A percentile compares a stretch with the other conserved stretches of the same genome.
Conservation (phyloP, 2,329 filamentous ascomycete genomes). For the Pseudogymnoascus sp. region DNA sequence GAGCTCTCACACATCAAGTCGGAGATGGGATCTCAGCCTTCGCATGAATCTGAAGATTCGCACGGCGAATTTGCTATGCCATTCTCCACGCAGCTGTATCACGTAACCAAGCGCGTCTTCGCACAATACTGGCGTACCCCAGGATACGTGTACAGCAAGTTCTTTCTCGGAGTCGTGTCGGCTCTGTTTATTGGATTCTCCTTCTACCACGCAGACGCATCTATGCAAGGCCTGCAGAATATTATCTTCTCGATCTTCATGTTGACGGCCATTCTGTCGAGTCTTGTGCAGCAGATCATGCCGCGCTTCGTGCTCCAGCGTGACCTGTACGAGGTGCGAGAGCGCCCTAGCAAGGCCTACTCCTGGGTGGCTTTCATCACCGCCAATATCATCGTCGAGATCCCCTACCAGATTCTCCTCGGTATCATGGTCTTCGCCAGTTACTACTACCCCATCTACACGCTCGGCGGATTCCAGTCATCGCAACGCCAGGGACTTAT, state of each 20-base stretch:
- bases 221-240: conserved; percentile 60
- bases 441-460: conserved; percentile 70
- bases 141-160: conserved; percentile 66
- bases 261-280: conserved; percentile 61
- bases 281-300: conserved; percentile 59
- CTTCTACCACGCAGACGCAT: conserved; percentile 53
- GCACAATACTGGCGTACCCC: conserved; percentile 74
- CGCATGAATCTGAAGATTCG: conserved; percentile 43
- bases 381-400: conserved; percentile 62
- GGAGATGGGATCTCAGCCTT: conserved; percentile 27
- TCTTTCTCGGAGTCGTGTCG: conserved; percentile 43
- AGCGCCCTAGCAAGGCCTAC: conserved; percentile 29
- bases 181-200: conserved; percentile 62
- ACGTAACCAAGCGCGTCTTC: conserved; percentile 62
- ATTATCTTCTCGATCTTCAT: conserved; percentile 67
- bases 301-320: conserved; percentile 63
- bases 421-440: conserved; percentile 66
- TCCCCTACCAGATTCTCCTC: conserved; percentile 76
- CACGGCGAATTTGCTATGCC: conserved; percentile 71
- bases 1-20: conserved; percentile 28
- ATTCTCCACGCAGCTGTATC: conserved; percentile 55
- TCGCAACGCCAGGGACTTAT: conserved; percentile 46
- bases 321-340: conserved; percentile 53
- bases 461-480: conserved; percentile 49
- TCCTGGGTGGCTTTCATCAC: conserved; percentile 31